These are phyloP conservation scores for Leccinum pellstonianum DNA, from an alignment of 768 basidiomycete genomes.

Conservation along the genomic window DNA sequence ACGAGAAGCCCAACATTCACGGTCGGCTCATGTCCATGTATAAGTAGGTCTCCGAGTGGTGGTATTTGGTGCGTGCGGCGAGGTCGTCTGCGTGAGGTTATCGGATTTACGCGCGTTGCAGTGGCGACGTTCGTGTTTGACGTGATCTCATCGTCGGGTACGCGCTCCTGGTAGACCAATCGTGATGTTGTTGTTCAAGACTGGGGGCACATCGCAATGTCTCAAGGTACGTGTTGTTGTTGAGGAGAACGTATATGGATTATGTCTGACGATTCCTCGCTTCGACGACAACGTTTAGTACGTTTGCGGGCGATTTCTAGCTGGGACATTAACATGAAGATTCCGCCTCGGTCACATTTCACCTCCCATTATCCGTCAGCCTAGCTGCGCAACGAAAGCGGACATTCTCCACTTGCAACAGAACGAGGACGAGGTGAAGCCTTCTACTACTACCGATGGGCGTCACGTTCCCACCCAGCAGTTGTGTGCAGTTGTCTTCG, in stretches of 20 bases:
- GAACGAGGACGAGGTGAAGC: too few species aligned
- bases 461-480: too few species aligned
- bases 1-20: constrained; percentile 78
- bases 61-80: constrained; percentile 38
- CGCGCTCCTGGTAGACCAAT: constrained; percentile 63
- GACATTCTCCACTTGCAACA: too few species aligned
- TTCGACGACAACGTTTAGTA: constrained; percentile 41
- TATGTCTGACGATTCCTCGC: constrained; percentile 1
- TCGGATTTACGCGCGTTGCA: not conserved
- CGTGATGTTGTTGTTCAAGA: constrained; percentile 82
- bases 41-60: constrained; percentile 60
- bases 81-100: not conserved
- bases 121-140: constrained; percentile 55
- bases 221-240: constrained; percentile 31
- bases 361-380: too few species aligned
- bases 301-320: constrained; percentile 73
- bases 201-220: constrained; percentile 68
- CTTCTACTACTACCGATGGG: too few species aligned
- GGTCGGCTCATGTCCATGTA: constrained; percentile 57
- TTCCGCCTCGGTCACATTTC: constrained; percentile 50
- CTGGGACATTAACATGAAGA: constrained; percentile 74
- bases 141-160: constrained; percentile 68
- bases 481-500: too few species aligned
- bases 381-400: too few species aligned
- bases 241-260: too few species aligned